Base-by-base conservation (phyloP, 805 yeast species). In the Saturnispora gosingensis region DNA sequence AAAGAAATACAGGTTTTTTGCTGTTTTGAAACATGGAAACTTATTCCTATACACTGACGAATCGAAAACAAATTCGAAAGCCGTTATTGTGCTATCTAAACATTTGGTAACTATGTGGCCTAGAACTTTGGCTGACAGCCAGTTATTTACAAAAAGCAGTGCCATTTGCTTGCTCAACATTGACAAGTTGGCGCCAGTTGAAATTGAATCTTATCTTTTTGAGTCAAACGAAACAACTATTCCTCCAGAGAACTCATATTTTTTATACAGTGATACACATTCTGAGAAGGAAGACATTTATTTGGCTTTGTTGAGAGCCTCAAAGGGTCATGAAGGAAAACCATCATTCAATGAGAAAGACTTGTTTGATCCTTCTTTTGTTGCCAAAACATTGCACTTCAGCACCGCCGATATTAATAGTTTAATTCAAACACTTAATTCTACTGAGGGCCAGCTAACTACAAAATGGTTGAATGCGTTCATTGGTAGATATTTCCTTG, bases 221-320 rank as follows among this genome's bases (percentile, higher is more conserved):
- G 54, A 53, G 11, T 54, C 56, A 4, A n/a, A 50, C 24, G 39
- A 50, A 3, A 67, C 60, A 55, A 72, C 60, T 0, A 20, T 34
- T 1, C 68, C 73, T 4, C 75, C 77, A 20, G 64, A 61, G 40
- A 62, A 61, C 5, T 61, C 72, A 1, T 77, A 78, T 59, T 91
- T 77, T 64, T 66, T 91, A 3, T 87, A 88, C 65, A 77, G 83
- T 43, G 95, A 88, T 58, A 75, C 81, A 46, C 88, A 89, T 58
- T 76, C 76, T 51, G 89, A 84, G 45, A 91, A 91, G 61, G 99
- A 93, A 66, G 96, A 91, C 64, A 83, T 97, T 85, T 93, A 91
- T 64, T 89, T 88, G 66, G 82, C 87, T 0, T 71, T 93, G 50
- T 73, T 91, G n/a, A 73, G 83, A 52, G 95, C 95, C 1, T 78